These are phyloP conservation scores for Fusarium sp. DNA, from an alignment of 2,329 filamentous ascomycete species.

Conservation along the genomic window DNA sequence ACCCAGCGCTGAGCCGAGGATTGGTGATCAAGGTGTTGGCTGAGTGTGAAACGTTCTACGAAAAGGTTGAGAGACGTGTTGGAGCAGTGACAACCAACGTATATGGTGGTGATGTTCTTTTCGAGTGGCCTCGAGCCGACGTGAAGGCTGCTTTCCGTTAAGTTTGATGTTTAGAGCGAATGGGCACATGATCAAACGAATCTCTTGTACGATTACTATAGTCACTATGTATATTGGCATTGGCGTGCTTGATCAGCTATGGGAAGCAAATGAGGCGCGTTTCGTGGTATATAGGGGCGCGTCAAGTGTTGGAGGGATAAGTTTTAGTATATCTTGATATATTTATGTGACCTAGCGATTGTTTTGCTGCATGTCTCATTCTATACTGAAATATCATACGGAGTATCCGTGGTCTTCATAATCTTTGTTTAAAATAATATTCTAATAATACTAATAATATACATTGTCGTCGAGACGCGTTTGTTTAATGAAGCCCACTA, in stretches of 20 bases:
- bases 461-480: not conserved
- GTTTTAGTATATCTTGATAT: slow-evolving; percentile 27
- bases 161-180: slow-evolving; percentile 10
- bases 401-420: not conserved
- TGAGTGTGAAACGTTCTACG: slow-evolving; percentile 73
- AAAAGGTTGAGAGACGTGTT: slow-evolving; percentile 70
- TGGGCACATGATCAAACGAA: slow-evolving; percentile 35
- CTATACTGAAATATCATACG: no score
- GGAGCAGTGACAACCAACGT: slow-evolving; percentile 69
- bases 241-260: slow-evolving; percentile 20
- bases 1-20: slow-evolving; percentile 70
- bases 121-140: slow-evolving; percentile 74
- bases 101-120: slow-evolving; percentile 72
- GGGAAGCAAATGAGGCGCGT: slow-evolving; percentile 27
- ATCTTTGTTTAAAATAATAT: no score
- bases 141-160: slow-evolving; percentile 68
- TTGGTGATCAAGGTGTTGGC: slow-evolving; percentile 68
- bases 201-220: slow-evolving; percentile 31
- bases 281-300: slow-evolving; percentile 14
- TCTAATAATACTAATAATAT: slow-evolving; percentile 19
- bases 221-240: slow-evolving; percentile 15
- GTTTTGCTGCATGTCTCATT: not conserved
- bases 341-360: not conserved
- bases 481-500: not conserved
- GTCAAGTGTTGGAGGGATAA: slow-evolving; percentile 13